Base-by-base conservation (phyloP, 495 filamentous ascomycete species). In the Hyaloscypha finlandica region DNA sequence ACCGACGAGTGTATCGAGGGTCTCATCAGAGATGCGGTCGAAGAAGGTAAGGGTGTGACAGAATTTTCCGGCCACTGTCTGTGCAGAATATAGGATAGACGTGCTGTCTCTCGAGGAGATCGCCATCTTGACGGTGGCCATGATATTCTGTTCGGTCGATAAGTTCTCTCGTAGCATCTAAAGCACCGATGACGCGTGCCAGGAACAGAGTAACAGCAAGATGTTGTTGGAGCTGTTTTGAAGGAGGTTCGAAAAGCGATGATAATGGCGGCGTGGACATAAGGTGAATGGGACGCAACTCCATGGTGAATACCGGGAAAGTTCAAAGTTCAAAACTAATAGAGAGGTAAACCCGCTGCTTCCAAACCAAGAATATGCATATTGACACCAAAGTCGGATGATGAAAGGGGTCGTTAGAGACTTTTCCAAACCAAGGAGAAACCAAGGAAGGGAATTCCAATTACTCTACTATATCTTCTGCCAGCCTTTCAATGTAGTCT, bases 1-100 rank as follows among this genome's bases (percentile, higher is more conserved):
- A 48, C 63, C 63, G 35, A 59, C 30, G 6, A 65, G 53, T 12
- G 6, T 59, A 25, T 65, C 30, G 11, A 65, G 22, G 11, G 63
- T 51, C 8, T 33, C 30, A 12, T 25, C 20, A 3, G 53, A 51
- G 59, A 61, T 30, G 22, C n/a, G n/a, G n/a, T 16, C 8, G 57
- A 37, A 14, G 31, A 37, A 16, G 57, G 14, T 20, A 37, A 48
- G 0, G 42, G 42, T 19, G 42, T 19, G 16, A 6, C 16, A 19
- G 4, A 48, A 11, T 4, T 19, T 48, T 48, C 16, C 16, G 42
- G 42, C 16, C 11, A 19, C 4, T 48, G 8, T 48, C 8, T 4
- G 9, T 48, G 16, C 16, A 48, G 16, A 4, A 19, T 56, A 11
- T 11, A 32, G 53, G 20, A 56, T 29, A 5, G 53, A 29, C 22